These are phyloP conservation scores for Kwoniella sp. DNA, from an alignment of 768 basidiomycete species.

Conservation along the genomic window DNA sequence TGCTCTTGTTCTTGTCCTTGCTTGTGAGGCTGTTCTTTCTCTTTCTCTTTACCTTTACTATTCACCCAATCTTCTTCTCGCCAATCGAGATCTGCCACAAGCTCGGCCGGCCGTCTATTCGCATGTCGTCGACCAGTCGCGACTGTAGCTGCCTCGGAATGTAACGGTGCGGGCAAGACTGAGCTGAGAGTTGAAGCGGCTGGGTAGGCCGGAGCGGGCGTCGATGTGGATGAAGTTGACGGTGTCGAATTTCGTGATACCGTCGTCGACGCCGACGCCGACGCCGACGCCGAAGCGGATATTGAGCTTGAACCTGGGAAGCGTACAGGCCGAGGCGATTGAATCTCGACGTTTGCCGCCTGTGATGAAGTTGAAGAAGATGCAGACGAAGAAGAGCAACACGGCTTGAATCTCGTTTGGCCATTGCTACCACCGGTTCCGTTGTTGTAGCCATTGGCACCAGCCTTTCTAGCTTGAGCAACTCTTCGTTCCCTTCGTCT, in stretches of 20 bases:
- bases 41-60: conserved; percentile 1
- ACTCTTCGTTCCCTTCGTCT: conserved; percentile 13
- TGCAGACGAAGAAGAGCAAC: conserved; percentile 10
- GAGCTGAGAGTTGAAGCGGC: conserved; percentile 13
- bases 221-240: conserved; percentile 8
- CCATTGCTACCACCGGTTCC: background rate
- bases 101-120: conserved; percentile 9
- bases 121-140: background rate
- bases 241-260: conserved; percentile 16
- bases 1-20: too few species aligned
- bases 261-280: conserved; percentile 5
- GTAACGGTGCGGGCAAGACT: conserved; percentile 34
- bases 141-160: conserved; percentile 19
- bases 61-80: conserved; percentile 30
- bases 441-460: background rate
- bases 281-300: conserved; percentile 5
- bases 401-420: background rate
- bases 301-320: background rate
- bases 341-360: conserved; percentile 1
- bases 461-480: background rate
- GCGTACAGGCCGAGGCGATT: conserved; percentile 14
- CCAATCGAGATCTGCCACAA: conserved; percentile 39
- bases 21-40: too few species aligned
- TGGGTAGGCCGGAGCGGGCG: conserved; percentile 16
- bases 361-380: conserved; percentile 2